A percentile compares a stretch with the other conserved stretches of the same genome.
phyloP scores from a whole-genome alignment of 805 yeast species.

The Wickerhamiella lipophila region DNA sequence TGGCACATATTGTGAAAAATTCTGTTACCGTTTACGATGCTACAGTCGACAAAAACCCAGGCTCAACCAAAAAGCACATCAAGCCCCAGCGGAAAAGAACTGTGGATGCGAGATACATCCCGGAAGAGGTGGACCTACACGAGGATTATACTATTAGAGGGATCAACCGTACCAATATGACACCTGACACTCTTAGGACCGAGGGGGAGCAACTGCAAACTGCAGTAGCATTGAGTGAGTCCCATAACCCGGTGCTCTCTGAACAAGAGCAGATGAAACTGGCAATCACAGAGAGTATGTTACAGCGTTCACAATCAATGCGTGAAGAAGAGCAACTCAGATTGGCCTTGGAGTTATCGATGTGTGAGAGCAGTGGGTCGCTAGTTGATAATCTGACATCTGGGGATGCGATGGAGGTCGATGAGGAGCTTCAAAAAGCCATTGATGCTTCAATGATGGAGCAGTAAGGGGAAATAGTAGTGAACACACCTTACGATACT shows the following conservation, averaged over 20 bases:
- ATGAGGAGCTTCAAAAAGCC: slow-evolving; percentile 16
- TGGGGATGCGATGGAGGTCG: neutral
- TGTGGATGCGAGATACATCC: neutral
- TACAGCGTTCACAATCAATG: neutral
- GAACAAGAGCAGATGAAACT: slow-evolving; percentile 5
- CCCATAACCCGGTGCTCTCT: neutral
- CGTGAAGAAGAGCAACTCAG: slow-evolving; percentile 16
- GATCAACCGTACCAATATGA: slow-evolving; percentile 1
- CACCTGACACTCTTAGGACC: slow-evolving; percentile 16
- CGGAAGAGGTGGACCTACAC: neutral
- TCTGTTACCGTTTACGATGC: neutral
- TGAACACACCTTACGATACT: too few species aligned
- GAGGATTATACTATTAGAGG: slow-evolving; percentile 3
- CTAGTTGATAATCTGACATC: neutral
- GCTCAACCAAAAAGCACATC: neutral
- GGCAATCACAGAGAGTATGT: neutral
- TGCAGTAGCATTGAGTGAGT: slow-evolving; percentile 25
- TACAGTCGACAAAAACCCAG: neutral
- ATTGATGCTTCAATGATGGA: neutral
- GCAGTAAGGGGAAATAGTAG: too few species aligned
- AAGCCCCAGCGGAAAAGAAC: neutral
- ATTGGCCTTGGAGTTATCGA: slow-evolving; percentile 17
- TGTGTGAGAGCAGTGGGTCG: neutral
- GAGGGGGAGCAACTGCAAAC: slow-evolving; percentile 27
- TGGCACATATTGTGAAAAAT: neutral